These are phyloP conservation scores for Zasmidium angulare DNA, from an alignment of 2,329 filamentous ascomycete genomes.

Conservation along the genomic window DNA sequence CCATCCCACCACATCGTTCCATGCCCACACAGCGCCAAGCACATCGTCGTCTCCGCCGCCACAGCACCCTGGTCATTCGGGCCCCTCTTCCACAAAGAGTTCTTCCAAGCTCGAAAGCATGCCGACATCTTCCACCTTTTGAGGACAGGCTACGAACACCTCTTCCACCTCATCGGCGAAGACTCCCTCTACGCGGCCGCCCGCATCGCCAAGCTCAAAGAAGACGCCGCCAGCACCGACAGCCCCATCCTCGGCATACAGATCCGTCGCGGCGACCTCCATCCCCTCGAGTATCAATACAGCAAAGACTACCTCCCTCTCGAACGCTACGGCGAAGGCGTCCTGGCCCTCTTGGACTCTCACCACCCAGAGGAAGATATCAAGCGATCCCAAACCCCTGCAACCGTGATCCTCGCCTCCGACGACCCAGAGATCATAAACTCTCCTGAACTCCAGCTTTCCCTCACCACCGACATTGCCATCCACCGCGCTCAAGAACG, in stretches of 20 bases:
- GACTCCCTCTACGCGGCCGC: constrained; percentile 65
- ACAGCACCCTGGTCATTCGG: constrained; percentile 67
- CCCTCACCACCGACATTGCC: constrained; percentile 32
- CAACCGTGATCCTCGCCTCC: constrained; percentile 76
- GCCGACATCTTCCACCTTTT: constrained; percentile 66
- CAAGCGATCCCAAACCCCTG: constrained; percentile 68
- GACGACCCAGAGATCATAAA: constrained; percentile 78
- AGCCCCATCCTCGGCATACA: constrained; percentile 70
- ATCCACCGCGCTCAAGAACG: constrained; percentile 66
- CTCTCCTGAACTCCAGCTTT: constrained; percentile 60
- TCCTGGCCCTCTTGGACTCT: constrained; percentile 12
- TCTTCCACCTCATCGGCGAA: constrained; percentile 68
- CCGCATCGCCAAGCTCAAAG: constrained; percentile 58
- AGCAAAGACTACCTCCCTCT: constrained; percentile 75
- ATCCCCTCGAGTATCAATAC: constrained; percentile 80
- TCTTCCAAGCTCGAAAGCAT: constrained; percentile 23
- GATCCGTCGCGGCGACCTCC: constrained; percentile 75
- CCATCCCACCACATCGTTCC: constrained; percentile 75
- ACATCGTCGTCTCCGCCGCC: constrained; percentile 70
- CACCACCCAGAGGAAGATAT: constrained; percentile 4
- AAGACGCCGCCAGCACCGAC: constrained; percentile 45
- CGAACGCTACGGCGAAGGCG: constrained; percentile 55
- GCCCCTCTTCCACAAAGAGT: constrained; percentile 55
- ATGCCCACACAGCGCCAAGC: constrained; percentile 72
- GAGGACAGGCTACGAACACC: constrained; percentile 67